Conservation (phyloP, 192 early-diverging fungal genomes). For the Coemansia guatemalensis region DNA sequence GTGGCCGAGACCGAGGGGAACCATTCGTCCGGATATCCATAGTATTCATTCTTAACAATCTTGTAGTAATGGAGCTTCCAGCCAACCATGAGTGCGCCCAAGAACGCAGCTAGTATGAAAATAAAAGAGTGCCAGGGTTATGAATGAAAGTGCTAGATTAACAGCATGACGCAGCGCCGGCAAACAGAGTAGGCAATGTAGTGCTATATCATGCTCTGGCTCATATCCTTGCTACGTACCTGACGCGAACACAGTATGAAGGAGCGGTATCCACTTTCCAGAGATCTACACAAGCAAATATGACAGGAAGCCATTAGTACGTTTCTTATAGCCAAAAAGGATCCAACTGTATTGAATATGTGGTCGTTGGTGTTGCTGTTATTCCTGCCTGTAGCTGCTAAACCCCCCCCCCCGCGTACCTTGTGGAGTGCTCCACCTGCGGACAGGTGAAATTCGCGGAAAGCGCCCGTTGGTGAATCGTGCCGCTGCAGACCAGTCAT, state of each 20-base stretch:
- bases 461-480: slow-evolving; percentile 12
- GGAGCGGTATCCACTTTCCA: slow-evolving; percentile 54
- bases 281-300: slow-evolving; percentile 36
- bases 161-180: not conserved
- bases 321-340: not conserved
- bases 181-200: not conserved
- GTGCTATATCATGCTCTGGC: not conserved
- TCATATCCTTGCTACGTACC: slow-evolving; percentile 27
- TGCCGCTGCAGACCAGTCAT: slow-evolving; percentile 30
- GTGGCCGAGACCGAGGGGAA: slow-evolving; percentile 81
- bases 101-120: slow-evolving; percentile 57
- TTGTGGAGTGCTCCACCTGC: slow-evolving; percentile 42
- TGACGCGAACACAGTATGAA: slow-evolving; percentile 55
- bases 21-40: slow-evolving; percentile 77
- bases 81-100: slow-evolving; percentile 62
- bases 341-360: not conserved
- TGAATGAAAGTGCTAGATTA: not conserved
- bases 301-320: not conserved
- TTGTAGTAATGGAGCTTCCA: slow-evolving; percentile 78
- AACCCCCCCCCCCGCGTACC: not conserved
- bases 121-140: not conserved
- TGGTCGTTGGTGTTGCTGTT: not conserved
- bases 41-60: slow-evolving; percentile 77
- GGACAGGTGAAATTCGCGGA: slow-evolving; percentile 36
- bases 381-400: not conserved